Evolutionary conservation across 768 basidiomycete genomes (phyloP).

Genomic region (Xanthoconium stramineum): DNA sequence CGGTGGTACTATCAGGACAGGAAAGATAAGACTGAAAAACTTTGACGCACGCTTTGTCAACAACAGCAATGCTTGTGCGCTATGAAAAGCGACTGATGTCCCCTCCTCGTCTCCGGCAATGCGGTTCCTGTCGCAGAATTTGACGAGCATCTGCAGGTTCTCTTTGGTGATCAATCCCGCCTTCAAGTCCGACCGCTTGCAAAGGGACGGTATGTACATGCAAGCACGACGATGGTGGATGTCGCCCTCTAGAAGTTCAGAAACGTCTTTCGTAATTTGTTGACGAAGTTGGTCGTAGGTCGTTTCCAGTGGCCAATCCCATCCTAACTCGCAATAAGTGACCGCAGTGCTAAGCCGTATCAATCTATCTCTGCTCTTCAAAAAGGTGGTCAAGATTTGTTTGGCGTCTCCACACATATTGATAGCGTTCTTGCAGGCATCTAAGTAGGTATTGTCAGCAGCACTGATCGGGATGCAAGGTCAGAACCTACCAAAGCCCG

Average conservation of each 20-base stretch:
- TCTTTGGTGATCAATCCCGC: constrained; percentile 11
- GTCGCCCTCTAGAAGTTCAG: constrained; percentile 11
- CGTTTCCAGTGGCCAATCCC: constrained; percentile 16
- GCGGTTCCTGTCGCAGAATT: constrained; percentile 14
- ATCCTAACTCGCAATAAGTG: constrained; percentile 26
- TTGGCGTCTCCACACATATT: not conserved
- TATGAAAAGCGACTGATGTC: constrained; percentile 20
- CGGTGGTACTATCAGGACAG: not conserved
- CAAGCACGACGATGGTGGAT: constrained; percentile 21
- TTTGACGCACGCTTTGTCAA: constrained; percentile 21
- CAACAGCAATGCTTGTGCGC: constrained; percentile 26
- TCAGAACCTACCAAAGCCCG: constrained; percentile 23
- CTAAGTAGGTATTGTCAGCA: constrained; percentile 7
- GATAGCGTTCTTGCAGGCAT: constrained; percentile 14
- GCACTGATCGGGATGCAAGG: not conserved
- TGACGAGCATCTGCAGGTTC: constrained; percentile 19
- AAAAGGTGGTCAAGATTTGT: constrained; percentile 9
- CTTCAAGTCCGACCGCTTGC: constrained; percentile 16
- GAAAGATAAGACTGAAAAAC: not conserved
- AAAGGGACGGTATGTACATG: constrained; percentile 29
- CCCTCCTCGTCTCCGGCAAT: constrained; percentile 13
- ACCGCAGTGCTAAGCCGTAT: constrained; percentile 26
- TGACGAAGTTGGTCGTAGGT: not conserved
- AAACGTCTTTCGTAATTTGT: constrained; percentile 9
- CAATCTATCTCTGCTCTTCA: constrained; percentile 12